A percentile compares a stretch with the other conserved stretches of the same genome.
These are phyloP conservation scores for Candida labiduridarum DNA, from an alignment of 1,139 yeast genomes.

Conservation along the genomic window DNA sequence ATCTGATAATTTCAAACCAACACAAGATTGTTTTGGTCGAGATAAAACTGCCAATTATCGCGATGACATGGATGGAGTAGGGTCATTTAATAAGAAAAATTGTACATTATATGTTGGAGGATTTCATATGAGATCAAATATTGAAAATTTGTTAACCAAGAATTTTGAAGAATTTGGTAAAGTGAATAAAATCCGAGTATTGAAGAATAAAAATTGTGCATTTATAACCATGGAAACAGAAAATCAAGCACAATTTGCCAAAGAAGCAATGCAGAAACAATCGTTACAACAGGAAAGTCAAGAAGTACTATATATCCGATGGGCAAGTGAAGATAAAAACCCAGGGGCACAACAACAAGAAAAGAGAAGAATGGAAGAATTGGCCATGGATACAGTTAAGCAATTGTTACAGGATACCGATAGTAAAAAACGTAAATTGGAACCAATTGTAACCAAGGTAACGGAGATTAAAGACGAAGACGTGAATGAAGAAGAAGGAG, in stretches of 20 bases:
- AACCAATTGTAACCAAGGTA: constrained; percentile 16
- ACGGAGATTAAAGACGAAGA: constrained; percentile 15
- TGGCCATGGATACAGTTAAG: constrained; percentile 37
- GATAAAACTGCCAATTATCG: constrained; percentile 80
- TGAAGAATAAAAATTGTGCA: constrained; percentile 69
- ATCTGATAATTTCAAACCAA: constrained; percentile 51
- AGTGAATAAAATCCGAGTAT: constrained; percentile 66
- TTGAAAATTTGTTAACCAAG: constrained; percentile 37
- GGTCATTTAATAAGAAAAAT: constrained; percentile 72
- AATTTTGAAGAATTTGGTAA: constrained; percentile 78
- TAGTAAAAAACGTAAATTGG: constrained; percentile 9
- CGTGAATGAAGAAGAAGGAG: constrained; percentile 7
- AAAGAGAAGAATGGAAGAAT: constrained; percentile 39
- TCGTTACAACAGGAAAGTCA: constrained; percentile 51
- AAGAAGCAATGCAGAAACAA: constrained; percentile 90
- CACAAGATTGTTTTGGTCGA: constrained; percentile 91
- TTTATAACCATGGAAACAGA: constrained; percentile 75
- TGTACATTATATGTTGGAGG: constrained; percentile 81
- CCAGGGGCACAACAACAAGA: constrained; percentile 64
- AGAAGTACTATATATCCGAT: constrained; percentile 71
- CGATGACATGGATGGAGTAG: constrained; percentile 96
- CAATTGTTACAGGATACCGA: constrained; percentile 23
- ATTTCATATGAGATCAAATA: constrained; percentile 35
- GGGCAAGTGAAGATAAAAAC: constrained; percentile 92
- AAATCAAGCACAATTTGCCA: constrained; percentile 85